Base-by-base conservation (phyloP, 257 asterid genomes). In the Solanum raphanifolium region DNA sequence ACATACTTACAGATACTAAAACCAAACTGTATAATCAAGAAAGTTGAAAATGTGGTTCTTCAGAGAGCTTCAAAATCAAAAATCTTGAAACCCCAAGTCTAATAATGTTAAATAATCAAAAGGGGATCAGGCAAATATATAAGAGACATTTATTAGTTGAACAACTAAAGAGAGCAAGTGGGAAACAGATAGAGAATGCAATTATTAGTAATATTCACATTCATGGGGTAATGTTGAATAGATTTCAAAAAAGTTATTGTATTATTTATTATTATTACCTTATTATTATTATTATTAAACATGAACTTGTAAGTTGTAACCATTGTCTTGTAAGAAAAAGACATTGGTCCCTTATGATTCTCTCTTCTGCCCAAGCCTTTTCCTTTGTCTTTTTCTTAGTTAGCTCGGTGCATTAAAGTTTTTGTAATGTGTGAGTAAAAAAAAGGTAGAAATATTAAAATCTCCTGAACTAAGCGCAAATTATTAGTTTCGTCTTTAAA, bases 81-180 rank as follows among this genome's bases (percentile, higher is more conserved):
- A 88, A 90, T 90, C 90, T 90, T 78, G 88, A 60, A 58, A 60
- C 8, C 91, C 88, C 88, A 87, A 88, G 23, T 18, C 52, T 60
- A 5, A 48, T 27, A 27, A 16, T 46, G 10, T 46, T 29, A 18
- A 18, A 81, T n/a, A 82, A 48, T 36, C 66, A 48, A 72, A 88
- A 85, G 36, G 46, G 36, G 7, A 41, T 60, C 23, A 27, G 46
- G 13, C n/a, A 72, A 38, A 76, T 43, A 43, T 43, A 4, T 75
- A 52, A 32, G 31, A 23, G 52, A 5, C 65, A 35, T 72, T 41
- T 85, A 60, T 82, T 82, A 82, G 89, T 86, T 35, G 52, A 90
- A 88, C 76, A 69, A 91, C 90, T 83, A 86, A 87, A 90, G 32
- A 13, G 31, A 48, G n/a, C 83, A 73, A 43, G 85, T 75, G 69